Evolutionary conservation across 441 rosid genomes (phyloP), one percentile per base, ranked within the genome.

Genomic region (Geranium incanum): DNA sequence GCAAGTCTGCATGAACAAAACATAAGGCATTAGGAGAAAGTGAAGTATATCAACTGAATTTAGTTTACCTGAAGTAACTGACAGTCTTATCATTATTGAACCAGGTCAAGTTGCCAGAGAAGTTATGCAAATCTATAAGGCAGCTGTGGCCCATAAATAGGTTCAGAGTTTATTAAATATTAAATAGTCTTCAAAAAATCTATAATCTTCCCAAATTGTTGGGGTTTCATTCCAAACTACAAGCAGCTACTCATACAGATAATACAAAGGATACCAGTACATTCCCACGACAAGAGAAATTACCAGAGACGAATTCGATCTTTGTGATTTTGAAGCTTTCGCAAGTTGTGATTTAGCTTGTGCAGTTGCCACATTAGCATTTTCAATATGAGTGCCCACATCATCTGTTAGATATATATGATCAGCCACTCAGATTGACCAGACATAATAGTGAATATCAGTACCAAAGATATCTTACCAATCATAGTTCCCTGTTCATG

Each of bases 401-500:
- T 88, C 90, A 73, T 88, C 93, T 88, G 79, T 70, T 3, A 64
- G 15, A 64, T 39, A 71, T 71, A 21, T 68, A 71, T 15, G 37
- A 67, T 2, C 60, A 66, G n/a, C 66, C 6, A 67, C 0, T 7
- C 71, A 71, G 55, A 66, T n/a, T 12, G 57, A 50, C 15, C 57
- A 50, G 15, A 50, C 57, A 13, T 18, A 71, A 63, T 55, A 38
- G 21, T 16, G 16, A 67, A 23, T 60, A n/a, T 37, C 13, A 73
- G 11, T 66, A 23, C 66, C 36, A 66, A 62, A 70, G 45, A 41
- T 67, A 67, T 70, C 87, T 81, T 78, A 89, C 94, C 94, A 68
- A 89, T 84, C 16, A 87, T 79, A 21, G 84, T 83, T 36, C 89
- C 89, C 81, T 89, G 94, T 43, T 89, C 90, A 41, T 85, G 89